These are phyloP conservation scores for Aureobasidium melanogenum DNA, from an alignment of 2,329 filamentous ascomycete species.

Conservation along the genomic window DNA sequence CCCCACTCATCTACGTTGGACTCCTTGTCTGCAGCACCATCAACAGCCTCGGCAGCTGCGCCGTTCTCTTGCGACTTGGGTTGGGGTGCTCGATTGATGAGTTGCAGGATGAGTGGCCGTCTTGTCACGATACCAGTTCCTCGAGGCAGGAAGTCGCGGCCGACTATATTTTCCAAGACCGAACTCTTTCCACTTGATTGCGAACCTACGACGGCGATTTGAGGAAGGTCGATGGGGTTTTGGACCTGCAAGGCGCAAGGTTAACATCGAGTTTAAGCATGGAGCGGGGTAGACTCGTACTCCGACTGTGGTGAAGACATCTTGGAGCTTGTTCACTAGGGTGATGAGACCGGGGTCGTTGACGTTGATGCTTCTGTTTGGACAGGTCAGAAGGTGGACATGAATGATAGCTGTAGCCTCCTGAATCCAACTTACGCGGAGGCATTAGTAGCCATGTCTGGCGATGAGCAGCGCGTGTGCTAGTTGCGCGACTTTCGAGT, in stretches of 20 bases:
- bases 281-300: slow-evolving; percentile 38
- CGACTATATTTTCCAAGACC: slow-evolving; percentile 96
- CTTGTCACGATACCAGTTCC: slow-evolving; percentile 95
- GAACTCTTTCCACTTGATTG: slow-evolving; percentile 99
- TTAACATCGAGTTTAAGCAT: slow-evolving; percentile 14
- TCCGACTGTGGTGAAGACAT: slow-evolving; percentile 97
- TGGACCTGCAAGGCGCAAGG: slow-evolving; percentile 57
- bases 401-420: not conserved
- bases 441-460: slow-evolving; percentile 15
- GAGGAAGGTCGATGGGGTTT: slow-evolving; percentile 97
- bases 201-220: slow-evolving; percentile 96
- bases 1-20: slow-evolving; percentile 96
- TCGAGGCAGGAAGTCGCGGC: slow-evolving; percentile 94
- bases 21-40: slow-evolving; percentile 63
- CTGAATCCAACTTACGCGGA: slow-evolving; percentile 11
- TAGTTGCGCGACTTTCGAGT: not conserved
- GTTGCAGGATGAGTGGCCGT: slow-evolving; percentile 89
- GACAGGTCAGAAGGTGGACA: not conserved
- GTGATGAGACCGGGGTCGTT: slow-evolving; percentile 63
- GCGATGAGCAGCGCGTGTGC: not conserved
- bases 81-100: slow-evolving; percentile 76
- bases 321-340: slow-evolving; percentile 97
- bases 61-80: slow-evolving; percentile 59
- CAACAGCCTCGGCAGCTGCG: slow-evolving; percentile 50
- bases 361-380: slow-evolving; percentile 54